Evolutionary conservation across 2,329 filamentous ascomycete genomes (phyloP), one percentile per base, ranked within the genome.

Genomic region (Orbilia brochopaga): DNA sequence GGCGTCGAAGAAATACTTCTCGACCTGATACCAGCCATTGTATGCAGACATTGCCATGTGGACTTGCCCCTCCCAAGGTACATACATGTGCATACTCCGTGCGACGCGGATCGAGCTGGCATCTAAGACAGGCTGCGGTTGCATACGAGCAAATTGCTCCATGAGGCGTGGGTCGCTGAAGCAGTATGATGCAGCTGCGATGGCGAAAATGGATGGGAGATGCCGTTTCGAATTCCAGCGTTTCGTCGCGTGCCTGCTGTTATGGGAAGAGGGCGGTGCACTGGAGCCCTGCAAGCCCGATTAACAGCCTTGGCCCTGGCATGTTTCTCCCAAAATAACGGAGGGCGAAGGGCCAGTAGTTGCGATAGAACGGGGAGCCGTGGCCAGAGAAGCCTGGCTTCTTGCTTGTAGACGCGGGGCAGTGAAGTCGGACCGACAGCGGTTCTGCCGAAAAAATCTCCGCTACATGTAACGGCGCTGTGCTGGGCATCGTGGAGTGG

Each of bases 211-310:
- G 4, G 37, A 13, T 13, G 37, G 37, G 44, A 19, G 44, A 17
- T 19, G 5, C 44, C 8, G 44, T 48, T 48, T 48, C 44, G 44
- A 19, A 48, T 48, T 48, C 44, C 17, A 48, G 8, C 44, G 44
- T 48, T 48, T 48, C 44, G 44, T 48, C 44, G 44, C 44, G 37
- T 42, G 19, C 44, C 44, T 48, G 44, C 44, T 23, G 7, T 19
- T 48, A 48, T 21, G 19, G 44, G 44, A 48, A 48, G 44, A 19
- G 44, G 44, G 44, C 44, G 44, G 44, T 48, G 44, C 44, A 10
- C 44, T 3, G 8, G 21, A 10, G 44, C 44, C 44, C 15, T 48
- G 44, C 44, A 15, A 48, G 5, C 37, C 37, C 5, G 7, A 17
- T 17, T 4, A 10, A 11, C 19, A 23, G 15, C 44, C 44, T 19